These are phyloP conservation scores for Magnolia officinalis DNA, from an alignment of 164 flowering plant genomes.

Conservation along the genomic window DNA sequence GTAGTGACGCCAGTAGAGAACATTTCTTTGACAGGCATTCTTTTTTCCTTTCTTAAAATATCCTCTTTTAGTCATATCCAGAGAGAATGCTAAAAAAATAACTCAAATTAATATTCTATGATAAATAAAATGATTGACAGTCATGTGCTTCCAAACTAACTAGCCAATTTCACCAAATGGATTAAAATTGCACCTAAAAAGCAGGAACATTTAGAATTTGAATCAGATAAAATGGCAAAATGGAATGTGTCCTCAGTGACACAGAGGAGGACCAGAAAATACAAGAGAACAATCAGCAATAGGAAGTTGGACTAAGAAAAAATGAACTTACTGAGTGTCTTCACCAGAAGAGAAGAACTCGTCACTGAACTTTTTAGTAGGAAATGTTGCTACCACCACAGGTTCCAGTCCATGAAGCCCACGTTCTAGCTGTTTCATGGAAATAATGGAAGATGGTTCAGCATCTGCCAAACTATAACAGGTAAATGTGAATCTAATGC, in stretches of 20 bases:
- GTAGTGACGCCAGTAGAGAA: no score
- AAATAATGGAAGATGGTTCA: not conserved
- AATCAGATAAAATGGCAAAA: not conserved
- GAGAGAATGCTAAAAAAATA: not conserved
- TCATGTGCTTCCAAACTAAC: not conserved
- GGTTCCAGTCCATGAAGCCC: slow-evolving; percentile 86
- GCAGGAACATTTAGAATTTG: not conserved
- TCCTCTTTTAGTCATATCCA: not conserved
- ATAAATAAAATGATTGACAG: not conserved
- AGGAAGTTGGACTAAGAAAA: not conserved
- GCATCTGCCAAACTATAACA: not conserved
- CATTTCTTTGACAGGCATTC: not conserved
- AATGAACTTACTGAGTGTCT: slow-evolving; percentile 63
- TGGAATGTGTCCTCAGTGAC: not conserved
- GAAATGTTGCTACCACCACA: slow-evolving; percentile 64
- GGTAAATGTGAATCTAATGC: no score
- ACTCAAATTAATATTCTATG: not conserved
- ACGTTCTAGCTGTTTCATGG: slow-evolving; percentile 60
- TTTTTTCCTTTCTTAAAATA: no score
- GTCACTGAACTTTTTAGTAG: slow-evolving; percentile 68
- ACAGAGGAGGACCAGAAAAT: not conserved
- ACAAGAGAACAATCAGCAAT: not conserved
- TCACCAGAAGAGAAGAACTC: slow-evolving; percentile 49
- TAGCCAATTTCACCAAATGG: no score
- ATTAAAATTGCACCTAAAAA: not conserved